Evolutionary conservation across 108 stramenopile genomes (phyloP), one percentile per base, ranked within the genome.

Genomic region (Tribonema minus): DNA sequence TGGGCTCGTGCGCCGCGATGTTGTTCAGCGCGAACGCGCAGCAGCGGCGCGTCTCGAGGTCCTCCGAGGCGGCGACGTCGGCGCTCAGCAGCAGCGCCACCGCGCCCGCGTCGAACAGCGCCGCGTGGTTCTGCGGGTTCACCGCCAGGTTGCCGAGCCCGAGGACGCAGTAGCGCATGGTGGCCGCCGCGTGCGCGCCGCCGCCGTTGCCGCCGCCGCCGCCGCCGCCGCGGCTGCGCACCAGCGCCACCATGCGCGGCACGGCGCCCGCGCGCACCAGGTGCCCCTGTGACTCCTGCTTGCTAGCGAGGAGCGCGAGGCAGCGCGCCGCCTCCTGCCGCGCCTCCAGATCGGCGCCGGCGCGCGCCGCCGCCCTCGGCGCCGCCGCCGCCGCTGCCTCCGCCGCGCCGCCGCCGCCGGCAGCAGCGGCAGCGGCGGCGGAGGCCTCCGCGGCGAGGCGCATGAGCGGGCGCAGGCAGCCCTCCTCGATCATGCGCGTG

Each of bases 301-400:
- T 91, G 37, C 90, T 87, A 30, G 90, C 88, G 76, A 92, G 88
- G 23, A 92, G 86, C 12, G 91, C 89, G 31, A 92, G 72, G 40
- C 81, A 83, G 29, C 92, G 84, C 20, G 91, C 88, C 0, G 89
- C 88, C 61, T 90, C 88, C 61, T 87, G 86, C 46, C 89, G 88
- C 34, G 89, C 85, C 61, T 91, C 89, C 7, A 84, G 68, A 33
- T 79, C 71, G 27, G 38, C n/a, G 30, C n/a, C n/a, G n/a, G n/a
- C n/a, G n/a, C n/a, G n/a, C 61, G n/a, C n/a, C n/a, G n/a, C n/a
- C n/a, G n/a, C n/a, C n/a, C n/a, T n/a, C n/a, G n/a, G n/a, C n/a
- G n/a, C n/a, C n/a, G n/a, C n/a, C n/a, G n/a, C n/a, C n/a, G n/a
- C n/a, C n/a, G n/a, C n/a, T n/a, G n/a, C n/a, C n/a, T n/a, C n/a